Evolutionary conservation across 306 rosid genomes (phyloP).

Genomic region (Corylus americana): DNA sequence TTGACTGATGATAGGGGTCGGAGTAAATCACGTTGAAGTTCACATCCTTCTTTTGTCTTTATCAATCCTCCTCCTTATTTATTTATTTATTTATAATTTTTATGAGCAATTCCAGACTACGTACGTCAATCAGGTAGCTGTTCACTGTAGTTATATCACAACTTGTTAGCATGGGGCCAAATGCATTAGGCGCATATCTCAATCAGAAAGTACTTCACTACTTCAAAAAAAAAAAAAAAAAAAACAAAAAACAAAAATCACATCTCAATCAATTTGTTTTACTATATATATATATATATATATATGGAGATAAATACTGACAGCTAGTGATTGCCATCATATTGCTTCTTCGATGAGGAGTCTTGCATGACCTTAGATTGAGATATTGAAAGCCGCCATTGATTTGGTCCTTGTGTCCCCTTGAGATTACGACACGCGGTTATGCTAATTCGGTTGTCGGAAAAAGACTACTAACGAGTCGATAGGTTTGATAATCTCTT

Average conservation of each 20-base stretch:
- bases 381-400: not conserved
- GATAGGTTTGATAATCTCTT: not conserved
- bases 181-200: not conserved
- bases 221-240: no score
- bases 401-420: not conserved
- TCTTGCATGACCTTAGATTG: not conserved
- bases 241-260: no score
- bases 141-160: not conserved
- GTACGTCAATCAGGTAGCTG: not conserved
- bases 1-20: not conserved
- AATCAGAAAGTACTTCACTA: not conserved
- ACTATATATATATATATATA: not conserved
- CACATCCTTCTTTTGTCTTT: conserved; percentile 3
- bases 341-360: not conserved
- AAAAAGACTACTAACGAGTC: no score
- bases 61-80: not conserved
- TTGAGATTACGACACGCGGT: not conserved
- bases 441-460: not conserved
- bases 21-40: not conserved
- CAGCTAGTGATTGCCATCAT: not conserved
- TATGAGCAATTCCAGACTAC: not conserved
- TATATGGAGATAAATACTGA: not conserved
- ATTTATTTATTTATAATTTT: no score
- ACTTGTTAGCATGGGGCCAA: not conserved
- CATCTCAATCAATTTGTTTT: no score